phyloP scores from a whole-genome alignment of 2,329 filamentous ascomycete species.

The Arachnomyces sp. region DNA sequence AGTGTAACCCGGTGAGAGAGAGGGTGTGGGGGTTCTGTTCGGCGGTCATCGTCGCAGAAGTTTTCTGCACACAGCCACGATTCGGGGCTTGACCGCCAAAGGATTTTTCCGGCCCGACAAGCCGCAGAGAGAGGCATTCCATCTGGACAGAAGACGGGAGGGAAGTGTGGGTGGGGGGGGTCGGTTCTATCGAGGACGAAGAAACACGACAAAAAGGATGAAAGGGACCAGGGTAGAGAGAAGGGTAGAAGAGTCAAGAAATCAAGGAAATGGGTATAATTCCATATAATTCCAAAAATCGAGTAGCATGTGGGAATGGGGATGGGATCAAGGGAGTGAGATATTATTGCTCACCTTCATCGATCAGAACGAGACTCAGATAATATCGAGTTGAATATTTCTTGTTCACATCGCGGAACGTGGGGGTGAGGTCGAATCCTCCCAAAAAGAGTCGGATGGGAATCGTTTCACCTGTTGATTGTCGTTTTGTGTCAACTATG shows the following conservation, averaged over 20 bases:
- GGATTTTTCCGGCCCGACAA: too few species aligned
- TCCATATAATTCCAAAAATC: neutral
- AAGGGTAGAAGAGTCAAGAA: too few species aligned
- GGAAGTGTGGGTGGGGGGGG: conserved; percentile 34
- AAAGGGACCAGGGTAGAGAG: too few species aligned
- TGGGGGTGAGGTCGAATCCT: conserved; percentile 94
- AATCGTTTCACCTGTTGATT: conserved; percentile 66
- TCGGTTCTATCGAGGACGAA: conserved; percentile 49
- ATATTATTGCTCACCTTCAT: conserved; percentile 60
- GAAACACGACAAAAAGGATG: too few species aligned
- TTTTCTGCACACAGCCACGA: too few species aligned
- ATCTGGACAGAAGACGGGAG: too few species aligned
- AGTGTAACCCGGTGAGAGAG: too few species aligned
- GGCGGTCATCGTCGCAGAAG: too few species aligned
- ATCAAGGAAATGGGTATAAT: too few species aligned
- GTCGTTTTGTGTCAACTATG: conserved; percentile 11
- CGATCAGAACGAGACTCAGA: conserved; percentile 88
- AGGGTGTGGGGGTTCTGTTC: too few species aligned
- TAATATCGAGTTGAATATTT: conserved; percentile 99
- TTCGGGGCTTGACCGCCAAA: too few species aligned
- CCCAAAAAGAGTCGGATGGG: conserved; percentile 95
- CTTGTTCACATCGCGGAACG: conserved; percentile 99
- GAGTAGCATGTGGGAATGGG: neutral
- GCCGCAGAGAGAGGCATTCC: too few species aligned
- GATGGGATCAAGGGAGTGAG: conserved; percentile 14